A percentile compares a stretch with the other conserved stretches of the same genome.
Evolutionary conservation across 2,329 filamentous ascomycete genomes (phyloP).

Genomic region (Allantophomopsis lycopodina): DNA sequence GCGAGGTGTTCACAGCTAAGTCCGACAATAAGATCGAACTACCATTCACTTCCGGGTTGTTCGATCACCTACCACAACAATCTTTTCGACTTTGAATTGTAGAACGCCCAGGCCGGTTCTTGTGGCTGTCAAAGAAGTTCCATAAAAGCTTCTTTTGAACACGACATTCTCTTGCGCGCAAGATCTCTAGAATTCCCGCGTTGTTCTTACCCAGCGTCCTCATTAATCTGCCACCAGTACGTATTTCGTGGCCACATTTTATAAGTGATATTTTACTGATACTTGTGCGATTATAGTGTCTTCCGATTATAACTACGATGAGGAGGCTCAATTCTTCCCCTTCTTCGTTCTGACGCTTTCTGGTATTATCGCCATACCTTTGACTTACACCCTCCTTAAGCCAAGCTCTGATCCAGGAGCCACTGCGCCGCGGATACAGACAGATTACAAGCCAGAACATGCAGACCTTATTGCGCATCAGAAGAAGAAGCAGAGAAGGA

Average conservation of each 20-base stretch:
- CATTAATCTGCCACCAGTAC: no score
- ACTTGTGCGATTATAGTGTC: constrained; percentile 14
- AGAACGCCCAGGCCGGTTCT: no score
- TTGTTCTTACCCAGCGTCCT: neutral
- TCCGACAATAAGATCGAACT: no score
- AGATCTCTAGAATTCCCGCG: neutral
- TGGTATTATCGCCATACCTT: constrained; percentile 74
- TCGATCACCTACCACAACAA: no score
- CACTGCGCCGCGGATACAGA: constrained; percentile 70
- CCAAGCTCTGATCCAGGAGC: constrained; percentile 65
- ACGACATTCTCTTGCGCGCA: neutral
- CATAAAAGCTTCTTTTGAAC: no score
- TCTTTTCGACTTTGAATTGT: no score
- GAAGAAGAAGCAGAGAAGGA: constrained; percentile 76
- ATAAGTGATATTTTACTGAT: no score
- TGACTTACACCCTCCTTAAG: constrained; percentile 79
- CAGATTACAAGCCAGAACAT: constrained; percentile 71
- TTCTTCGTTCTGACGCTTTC: constrained; percentile 94
- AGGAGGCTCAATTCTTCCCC: constrained; percentile 95
- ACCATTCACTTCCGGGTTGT: no score
- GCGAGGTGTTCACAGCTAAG: no score
- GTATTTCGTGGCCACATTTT: no score
- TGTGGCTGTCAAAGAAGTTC: no score
- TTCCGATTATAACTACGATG: constrained; percentile 93
- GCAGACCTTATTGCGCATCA: constrained; percentile 70